phyloP scores from a whole-genome alignment of 345 rosid genomes.

The Euphorbia lathyris region DNA sequence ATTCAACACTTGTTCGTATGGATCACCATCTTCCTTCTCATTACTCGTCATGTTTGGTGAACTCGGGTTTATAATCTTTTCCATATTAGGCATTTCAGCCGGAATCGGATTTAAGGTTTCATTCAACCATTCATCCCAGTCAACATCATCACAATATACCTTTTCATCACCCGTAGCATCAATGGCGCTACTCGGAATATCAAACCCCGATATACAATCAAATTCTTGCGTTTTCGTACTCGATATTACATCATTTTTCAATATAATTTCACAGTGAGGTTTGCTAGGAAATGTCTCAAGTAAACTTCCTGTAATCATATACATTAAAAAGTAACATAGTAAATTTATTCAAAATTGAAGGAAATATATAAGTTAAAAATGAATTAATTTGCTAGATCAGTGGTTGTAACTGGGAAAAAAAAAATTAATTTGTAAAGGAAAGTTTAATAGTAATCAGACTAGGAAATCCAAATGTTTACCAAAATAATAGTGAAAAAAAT shows the following conservation, averaged over 20 bases:
- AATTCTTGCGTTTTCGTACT: not conserved
- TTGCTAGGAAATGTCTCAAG: not conserved
- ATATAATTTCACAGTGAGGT: not conserved
- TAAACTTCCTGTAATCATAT: not conserved
- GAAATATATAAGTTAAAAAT: not conserved
- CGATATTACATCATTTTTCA: not conserved
- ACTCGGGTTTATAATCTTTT: not conserved
- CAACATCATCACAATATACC: not conserved
- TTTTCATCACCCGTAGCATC: not conserved
- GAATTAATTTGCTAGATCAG: conserved; percentile 18
- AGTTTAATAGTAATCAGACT: too few species aligned
- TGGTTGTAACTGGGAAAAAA: conserved; percentile 40
- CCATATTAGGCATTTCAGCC: not conserved
- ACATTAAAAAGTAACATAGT: too few species aligned
- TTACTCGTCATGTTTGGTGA: not conserved
- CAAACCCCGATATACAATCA: too few species aligned
- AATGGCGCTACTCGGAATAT: not conserved
- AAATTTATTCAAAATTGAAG: not conserved
- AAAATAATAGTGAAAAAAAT: too few species aligned
- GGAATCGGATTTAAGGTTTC: not conserved
- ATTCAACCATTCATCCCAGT: not conserved
- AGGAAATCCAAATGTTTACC: too few species aligned
- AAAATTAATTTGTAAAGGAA: too few species aligned
- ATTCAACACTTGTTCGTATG: not conserved
- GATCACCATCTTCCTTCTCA: not conserved